Evolutionary conservation across 2,329 filamentous ascomycete species (phyloP), one percentile per base, ranked within the genome.

Genomic region (Cladosporium sp.): DNA sequence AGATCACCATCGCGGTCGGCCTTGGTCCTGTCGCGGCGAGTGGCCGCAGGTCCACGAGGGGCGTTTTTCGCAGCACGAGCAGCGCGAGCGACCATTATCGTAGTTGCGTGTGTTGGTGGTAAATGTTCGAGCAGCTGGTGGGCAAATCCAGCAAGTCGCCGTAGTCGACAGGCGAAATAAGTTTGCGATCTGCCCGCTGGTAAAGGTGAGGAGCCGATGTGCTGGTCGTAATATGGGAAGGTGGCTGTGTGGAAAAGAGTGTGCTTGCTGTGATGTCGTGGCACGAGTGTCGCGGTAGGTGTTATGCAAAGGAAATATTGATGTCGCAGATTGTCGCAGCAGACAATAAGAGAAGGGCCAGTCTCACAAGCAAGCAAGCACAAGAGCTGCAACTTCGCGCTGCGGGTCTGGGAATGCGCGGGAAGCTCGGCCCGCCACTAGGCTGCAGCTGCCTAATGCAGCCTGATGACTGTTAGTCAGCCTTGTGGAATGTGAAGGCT

Each of bases 1-100:
- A 88, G 74, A 74, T 89, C 87, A 37, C 87, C 87, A 79, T 89
- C 87, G 71, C 81, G 82, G 73, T 89, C 86, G 62, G 64, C 69
- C 57, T 69, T 68, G 57, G 70, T 66, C 53, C 62, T 44, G 50
- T 62, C 65, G 28, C 66, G 66, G 21, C 68, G 62, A 16, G 55
- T 37, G 46, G 67, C 65, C 52, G 69, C 69, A 40, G 69, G 69
- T n/a, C 68, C 69, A 23, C 66, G 66, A 21, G 68, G 65, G 31
- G 67, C 67, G 26, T 66, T 63, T 53, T 65, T 55, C 21, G 69
- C 65, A 46, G 64, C 63, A 12, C 31, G 11, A 57, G 33, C 58
- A n/a, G 56, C 57, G 26, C 68, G 67, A 8, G 65, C 65, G n/a
- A 67, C 69, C 69, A 70, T 70, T 5, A 23, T 65, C 11, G 23